A percentile compares a stretch with the other conserved stretches of the same genome.
These are phyloP conservation scores for Capronia epimyces DNA, from an alignment of 2,329 filamentous ascomycete genomes.

Conservation along the genomic window DNA sequence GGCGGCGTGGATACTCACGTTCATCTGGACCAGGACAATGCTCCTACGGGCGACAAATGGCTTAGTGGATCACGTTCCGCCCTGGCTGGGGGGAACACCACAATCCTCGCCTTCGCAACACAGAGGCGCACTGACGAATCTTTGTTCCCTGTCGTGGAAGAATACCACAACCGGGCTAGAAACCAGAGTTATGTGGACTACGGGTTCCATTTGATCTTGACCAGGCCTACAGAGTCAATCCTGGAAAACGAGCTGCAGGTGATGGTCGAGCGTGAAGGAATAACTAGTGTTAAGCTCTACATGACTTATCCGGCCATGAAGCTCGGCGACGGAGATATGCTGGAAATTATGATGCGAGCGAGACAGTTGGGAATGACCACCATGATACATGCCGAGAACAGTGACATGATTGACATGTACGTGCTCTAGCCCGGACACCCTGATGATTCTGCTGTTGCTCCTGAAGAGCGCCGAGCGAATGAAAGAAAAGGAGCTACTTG, in stretches of 20 bases:
- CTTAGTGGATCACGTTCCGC: conserved; percentile 50
- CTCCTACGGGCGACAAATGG: conserved; percentile 43
- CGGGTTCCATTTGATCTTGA: conserved; percentile 45
- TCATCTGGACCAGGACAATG: conserved; percentile 45
- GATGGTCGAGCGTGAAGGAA: conserved; percentile 37
- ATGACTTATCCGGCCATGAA: conserved; percentile 45
- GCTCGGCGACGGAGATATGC: conserved; percentile 38
- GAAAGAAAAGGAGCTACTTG: neutral
- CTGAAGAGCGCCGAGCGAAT: neutral
- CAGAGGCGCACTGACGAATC: conserved; percentile 46
- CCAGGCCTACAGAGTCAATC: conserved; percentile 31
- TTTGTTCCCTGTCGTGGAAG: conserved; percentile 43
- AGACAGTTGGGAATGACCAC: conserved; percentile 42
- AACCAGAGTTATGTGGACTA: conserved; percentile 53
- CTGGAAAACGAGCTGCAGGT: conserved; percentile 38
- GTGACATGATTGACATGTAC: conserved; percentile 40
- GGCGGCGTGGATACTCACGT: conserved; percentile 50
- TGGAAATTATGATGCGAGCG: conserved; percentile 41
- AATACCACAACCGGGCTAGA: conserved; percentile 44
- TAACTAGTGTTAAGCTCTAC: conserved; percentile 44
- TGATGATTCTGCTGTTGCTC: neutral
- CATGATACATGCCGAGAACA: conserved; percentile 46
- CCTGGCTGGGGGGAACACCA: conserved; percentile 56
- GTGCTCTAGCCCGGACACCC: neutral
- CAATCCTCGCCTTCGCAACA: conserved; percentile 54